A percentile compares a stretch with the other conserved stretches of the same genome.
Evolutionary conservation across 176 grass and related monocot species (phyloP).

Genomic region (Luzula sylvatica): DNA sequence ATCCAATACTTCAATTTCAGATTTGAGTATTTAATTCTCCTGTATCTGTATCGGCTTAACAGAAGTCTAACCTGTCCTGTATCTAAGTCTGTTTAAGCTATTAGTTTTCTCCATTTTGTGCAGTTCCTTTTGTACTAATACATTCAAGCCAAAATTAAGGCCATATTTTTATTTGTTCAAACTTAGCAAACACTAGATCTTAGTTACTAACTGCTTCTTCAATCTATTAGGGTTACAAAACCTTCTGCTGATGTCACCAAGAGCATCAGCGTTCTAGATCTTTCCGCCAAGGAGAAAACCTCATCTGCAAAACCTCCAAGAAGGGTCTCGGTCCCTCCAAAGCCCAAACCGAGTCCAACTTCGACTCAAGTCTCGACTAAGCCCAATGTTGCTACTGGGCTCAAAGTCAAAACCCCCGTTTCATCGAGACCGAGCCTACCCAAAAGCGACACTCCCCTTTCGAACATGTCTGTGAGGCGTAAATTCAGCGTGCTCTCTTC

Average conservation of each 20-base stretch:
- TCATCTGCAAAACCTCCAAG: slow-evolving; percentile 39
- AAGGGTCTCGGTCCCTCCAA: slow-evolving; percentile 60
- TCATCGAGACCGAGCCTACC: slow-evolving; percentile 40
- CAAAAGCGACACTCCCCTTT: slow-evolving; percentile 55
- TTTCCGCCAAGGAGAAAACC: slow-evolving; percentile 36
- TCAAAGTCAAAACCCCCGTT: slow-evolving; percentile 12
- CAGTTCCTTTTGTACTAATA: slow-evolving; percentile 14
- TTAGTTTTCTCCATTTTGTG: neutral
- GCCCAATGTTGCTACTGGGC: slow-evolving; percentile 9
- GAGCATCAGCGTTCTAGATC: slow-evolving; percentile 58
- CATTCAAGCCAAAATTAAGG: slow-evolving; percentile 22
- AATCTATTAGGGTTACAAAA: slow-evolving; percentile 37
- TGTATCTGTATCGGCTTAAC: too few relatives aligned
- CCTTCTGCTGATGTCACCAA: slow-evolving; percentile 49
- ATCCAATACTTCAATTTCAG: too few relatives aligned
- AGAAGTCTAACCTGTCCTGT: too few relatives aligned
- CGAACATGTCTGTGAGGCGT: slow-evolving; percentile 56
- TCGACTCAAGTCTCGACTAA: slow-evolving; percentile 43
- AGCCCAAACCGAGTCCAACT: slow-evolving; percentile 32
- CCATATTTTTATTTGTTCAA: slow-evolving; percentile 24
- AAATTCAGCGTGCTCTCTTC: slow-evolving; percentile 79
- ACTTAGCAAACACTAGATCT: slow-evolving; percentile 5
- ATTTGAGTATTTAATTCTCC: too few relatives aligned
- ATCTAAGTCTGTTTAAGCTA: too few relatives aligned
- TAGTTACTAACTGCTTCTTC: neutral